Base-by-base conservation (phyloP, 306 rosid species). In the Phaseolus lunatus region DNA sequence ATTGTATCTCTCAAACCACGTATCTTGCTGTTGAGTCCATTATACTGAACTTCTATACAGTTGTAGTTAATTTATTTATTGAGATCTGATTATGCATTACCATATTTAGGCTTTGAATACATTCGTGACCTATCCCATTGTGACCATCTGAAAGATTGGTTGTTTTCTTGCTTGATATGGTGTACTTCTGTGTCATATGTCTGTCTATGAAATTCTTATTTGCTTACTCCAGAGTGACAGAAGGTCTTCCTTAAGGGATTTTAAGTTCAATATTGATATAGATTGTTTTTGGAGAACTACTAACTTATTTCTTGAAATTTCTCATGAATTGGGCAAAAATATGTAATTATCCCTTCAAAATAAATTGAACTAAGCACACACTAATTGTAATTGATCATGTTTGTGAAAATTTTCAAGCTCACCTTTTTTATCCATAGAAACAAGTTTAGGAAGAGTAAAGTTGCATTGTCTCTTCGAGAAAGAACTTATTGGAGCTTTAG, bases 161-260 rank as follows among this genome's bases (percentile, higher is more conserved):
- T 77, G 35, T 77, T 24, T 18, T 39, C 12, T 67, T 61, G 35
- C 35, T 31, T 31, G 35, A 31, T 4, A 31, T 31, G 35, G 7
- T 31, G 65, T 23, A 71, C 29, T 44, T 83, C 26, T 44, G 73
- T 52, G 35, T n/a, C n/a, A n/a, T n/a, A n/a, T n/a, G n/a, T n/a
- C n/a, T n/a, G n/a, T 50, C 64, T 79, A 5, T 58, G 59, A n/a
- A 50, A 7, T 67, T 54, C 68, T 81, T 61, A 41, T 71, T 43
- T 69, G 20, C 29, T 57, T 48, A 29, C 27, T 68, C 49, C 14
- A 54, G 59, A 68, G 48, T 29, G 39, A 20, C 62, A 9, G 45
- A 67, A n/a, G 13, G 76, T 31, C 76, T 68, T 68, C 27, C 13
- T 27, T 19, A 67, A 44, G 44, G 29, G 70, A 44, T 78, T 68